Percentiles rank a stretch among this genome's conserved stretches.
phyloP scores from a whole-genome alignment of 139 green algal species.

The Chlamydomonas sp. region DNA sequence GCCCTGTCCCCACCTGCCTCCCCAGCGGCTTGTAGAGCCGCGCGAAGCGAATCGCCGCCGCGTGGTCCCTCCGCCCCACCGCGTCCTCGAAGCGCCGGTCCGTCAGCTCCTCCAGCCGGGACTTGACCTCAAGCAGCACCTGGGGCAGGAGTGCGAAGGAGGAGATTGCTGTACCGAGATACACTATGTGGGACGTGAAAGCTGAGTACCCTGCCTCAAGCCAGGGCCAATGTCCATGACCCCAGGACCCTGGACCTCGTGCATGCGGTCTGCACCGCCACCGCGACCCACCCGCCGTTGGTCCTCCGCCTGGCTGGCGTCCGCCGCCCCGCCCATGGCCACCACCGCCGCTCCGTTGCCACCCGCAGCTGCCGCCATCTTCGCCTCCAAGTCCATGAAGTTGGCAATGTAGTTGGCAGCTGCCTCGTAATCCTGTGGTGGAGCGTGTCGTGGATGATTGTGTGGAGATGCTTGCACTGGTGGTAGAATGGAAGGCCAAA shows the following conservation, averaged over 20 bases:
- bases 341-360: slow-evolving; percentile 1
- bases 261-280: background rate
- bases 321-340: slow-evolving; percentile 17
- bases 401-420: slow-evolving; percentile 81
- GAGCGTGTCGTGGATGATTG: background rate
- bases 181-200: background rate
- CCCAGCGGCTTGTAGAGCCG: slow-evolving; percentile 83
- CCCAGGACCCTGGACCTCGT: background rate
- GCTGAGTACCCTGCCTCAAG: background rate
- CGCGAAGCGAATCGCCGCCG: slow-evolving; percentile 79
- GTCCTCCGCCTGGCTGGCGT: slow-evolving; percentile 62
- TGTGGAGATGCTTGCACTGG: background rate
- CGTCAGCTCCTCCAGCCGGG: slow-evolving; percentile 74
- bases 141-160: slow-evolving; percentile 39
- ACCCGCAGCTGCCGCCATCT: slow-evolving; percentile 39
- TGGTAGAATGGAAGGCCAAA: no score
- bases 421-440: slow-evolving; percentile 85
- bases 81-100: slow-evolving; percentile 69
- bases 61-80: slow-evolving; percentile 65
- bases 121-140: slow-evolving; percentile 73
- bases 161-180: background rate
- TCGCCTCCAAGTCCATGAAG: slow-evolving; percentile 83
- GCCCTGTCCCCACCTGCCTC: slow-evolving; percentile 50
- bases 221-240: background rate
- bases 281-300: slow-evolving; percentile 45